Conservation (phyloP, 371 early-diverging fungal genomes). For the Massospora cicadina region DNA sequence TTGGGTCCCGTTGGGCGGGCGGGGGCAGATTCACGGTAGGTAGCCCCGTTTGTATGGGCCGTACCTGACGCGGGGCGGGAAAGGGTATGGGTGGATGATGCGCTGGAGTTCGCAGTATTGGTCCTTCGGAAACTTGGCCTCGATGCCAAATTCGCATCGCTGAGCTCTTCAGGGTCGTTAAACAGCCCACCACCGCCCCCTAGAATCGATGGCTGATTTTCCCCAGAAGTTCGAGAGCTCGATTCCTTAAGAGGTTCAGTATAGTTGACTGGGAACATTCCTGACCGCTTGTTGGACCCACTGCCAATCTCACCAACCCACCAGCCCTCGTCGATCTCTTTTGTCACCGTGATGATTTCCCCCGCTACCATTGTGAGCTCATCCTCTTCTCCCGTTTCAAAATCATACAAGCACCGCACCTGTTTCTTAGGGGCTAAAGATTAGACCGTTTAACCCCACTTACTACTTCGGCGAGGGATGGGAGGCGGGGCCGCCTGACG, state of each 20-base stretch:
- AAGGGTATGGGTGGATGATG: not conserved
- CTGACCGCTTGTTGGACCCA: conserved; percentile 19
- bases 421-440: conserved; percentile 16
- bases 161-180: not conserved
- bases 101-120: not conserved
- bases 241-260: conserved; percentile 24
- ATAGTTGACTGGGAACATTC: conserved; percentile 77
- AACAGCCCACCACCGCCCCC: not conserved
- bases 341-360: conserved; percentile 49
- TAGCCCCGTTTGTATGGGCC: not conserved
- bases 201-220: not conserved
- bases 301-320: conserved; percentile 56
- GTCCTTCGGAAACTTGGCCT: conserved; percentile 2
- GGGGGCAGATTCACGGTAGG: not conserved
- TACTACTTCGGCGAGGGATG: conserved; percentile 2
- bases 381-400: conserved; percentile 38
- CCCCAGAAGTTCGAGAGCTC: not conserved
- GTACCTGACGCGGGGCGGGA: not conserved
- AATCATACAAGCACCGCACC: conserved; percentile 41
- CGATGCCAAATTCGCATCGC: conserved; percentile 6
- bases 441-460: not conserved
- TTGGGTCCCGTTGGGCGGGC: conserved; percentile 9
- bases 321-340: conserved; percentile 71
- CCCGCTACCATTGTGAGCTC: conserved; percentile 48
- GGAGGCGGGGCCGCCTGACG: not conserved